Percentiles rank a stretch among this genome's conserved stretches.
phyloP scores from a whole-genome alignment of 768 basidiomycete genomes.

The Auricularia cornea region DNA sequence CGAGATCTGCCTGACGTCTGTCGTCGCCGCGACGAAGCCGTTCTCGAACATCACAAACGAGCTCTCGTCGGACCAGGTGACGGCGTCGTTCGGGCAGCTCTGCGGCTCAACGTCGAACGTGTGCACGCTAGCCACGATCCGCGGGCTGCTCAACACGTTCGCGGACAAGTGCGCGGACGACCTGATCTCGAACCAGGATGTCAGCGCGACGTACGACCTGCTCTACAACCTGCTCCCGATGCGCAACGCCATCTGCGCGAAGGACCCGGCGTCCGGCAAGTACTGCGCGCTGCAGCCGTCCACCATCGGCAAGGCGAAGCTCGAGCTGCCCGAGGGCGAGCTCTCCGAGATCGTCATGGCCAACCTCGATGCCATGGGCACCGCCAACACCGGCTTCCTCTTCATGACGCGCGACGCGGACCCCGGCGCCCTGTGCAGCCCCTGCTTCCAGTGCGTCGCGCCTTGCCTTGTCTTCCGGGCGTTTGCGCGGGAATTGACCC shows the following conservation, averaged over 20 bases:
- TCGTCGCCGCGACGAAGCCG: constrained; percentile 37
- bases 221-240: constrained; percentile 68
- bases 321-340: constrained; percentile 11
- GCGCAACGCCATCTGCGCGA: constrained; percentile 59
- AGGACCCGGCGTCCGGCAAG: constrained; percentile 50
- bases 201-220: constrained; percentile 67
- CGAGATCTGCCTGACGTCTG: constrained; percentile 48
- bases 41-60: constrained; percentile 40
- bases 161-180: constrained; percentile 63
- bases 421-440: constrained; percentile 56
- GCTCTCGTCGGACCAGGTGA: constrained; percentile 6
- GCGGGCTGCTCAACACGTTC: constrained; percentile 57
- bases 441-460: constrained; percentile 47
- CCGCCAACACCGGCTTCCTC: constrained; percentile 71
- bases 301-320: constrained; percentile 6
- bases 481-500: too few species aligned
- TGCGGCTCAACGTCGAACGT: constrained; percentile 40
- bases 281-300: constrained; percentile 59
- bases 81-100: constrained; percentile 29
- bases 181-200: constrained; percentile 44
- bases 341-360: constrained; percentile 13
- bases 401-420: constrained; percentile 51
- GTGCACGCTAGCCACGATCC: constrained; percentile 50
- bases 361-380: constrained; percentile 25
- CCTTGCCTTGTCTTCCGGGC: background rate